These are phyloP conservation scores for Sinapis alba DNA, from an alignment of 441 rosid species.

Conservation along the genomic window DNA sequence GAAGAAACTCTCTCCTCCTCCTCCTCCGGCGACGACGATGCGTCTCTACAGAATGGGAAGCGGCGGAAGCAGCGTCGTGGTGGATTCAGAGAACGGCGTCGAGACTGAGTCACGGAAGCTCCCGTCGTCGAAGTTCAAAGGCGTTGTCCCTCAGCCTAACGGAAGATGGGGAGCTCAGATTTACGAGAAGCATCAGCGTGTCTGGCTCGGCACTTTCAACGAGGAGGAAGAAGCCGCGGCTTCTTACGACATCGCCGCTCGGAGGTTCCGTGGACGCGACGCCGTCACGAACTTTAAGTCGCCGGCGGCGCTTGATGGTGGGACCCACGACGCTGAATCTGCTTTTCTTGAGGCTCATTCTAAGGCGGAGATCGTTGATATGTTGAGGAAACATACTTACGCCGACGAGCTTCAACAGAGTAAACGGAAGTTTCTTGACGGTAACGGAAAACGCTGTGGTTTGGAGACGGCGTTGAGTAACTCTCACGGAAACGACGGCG, in stretches of 20 bases:
- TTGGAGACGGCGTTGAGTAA: neutral
- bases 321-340: slow-evolving; percentile 42
- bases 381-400: slow-evolving; percentile 89
- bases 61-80: slow-evolving; percentile 56
- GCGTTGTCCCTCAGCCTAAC: slow-evolving; percentile 94
- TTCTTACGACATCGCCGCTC: slow-evolving; percentile 84
- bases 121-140: slow-evolving; percentile 86
- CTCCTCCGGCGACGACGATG: slow-evolving; percentile 46
- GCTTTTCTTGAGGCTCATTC: slow-evolving; percentile 69
- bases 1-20: slow-evolving; percentile 34
- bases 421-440: slow-evolving; percentile 43
- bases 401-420: slow-evolving; percentile 79
- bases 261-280: slow-evolving; percentile 84
- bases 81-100: slow-evolving; percentile 63
- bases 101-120: slow-evolving; percentile 91
- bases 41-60: slow-evolving; percentile 68
- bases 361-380: slow-evolving; percentile 86
- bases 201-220: slow-evolving; percentile 93
- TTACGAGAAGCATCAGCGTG: slow-evolving; percentile 93
- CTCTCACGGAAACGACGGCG: slow-evolving; percentile 16
- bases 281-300: slow-evolving; percentile 75
- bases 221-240: slow-evolving; percentile 80
- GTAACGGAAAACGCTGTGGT: slow-evolving; percentile 27
- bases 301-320: neutral
- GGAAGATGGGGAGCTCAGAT: slow-evolving; percentile 99